Evolutionary conservation across 176 grass and related monocot species (phyloP), one percentile per base, ranked within the genome.

Genomic region (Oryza nivara): DNA sequence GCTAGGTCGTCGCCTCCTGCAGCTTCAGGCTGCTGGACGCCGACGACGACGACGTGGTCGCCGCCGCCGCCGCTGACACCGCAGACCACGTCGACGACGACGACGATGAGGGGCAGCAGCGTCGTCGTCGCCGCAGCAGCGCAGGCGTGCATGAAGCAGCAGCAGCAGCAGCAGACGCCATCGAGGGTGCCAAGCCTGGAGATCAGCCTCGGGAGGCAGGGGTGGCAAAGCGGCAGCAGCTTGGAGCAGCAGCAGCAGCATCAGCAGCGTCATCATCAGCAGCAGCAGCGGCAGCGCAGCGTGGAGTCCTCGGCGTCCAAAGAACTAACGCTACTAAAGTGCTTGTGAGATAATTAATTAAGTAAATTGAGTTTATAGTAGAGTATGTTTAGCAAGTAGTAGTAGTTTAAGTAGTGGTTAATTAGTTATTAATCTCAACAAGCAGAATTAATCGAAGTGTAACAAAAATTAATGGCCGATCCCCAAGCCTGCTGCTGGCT

Each of bases 171-270:
- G 78, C 35, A 41, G 74, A 78, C 54, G 67, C 12, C 47, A 32
- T 88, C 90, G 47, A 92, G 26, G 77, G 30, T 78, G 58, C 96
- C 96, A 61, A 87, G 79, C 88, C 90, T 99, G 79, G 96, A 99
- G 80, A 96, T 99, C 25, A 90, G 93, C 80, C 76, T 99, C 20
- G 96, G 96, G 70, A 89, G 93, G 65, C 89, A 92, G 35, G 93
- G 86, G n/a, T 96, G 93, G 93, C 92, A 99, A 71, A 86, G 82
- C 7, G 75, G 16, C 63, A 72, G 44, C 84, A 49, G 74, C 80
- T 54, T 20, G 54, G 17, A 84, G 20, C 2, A 28, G 1, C 36
- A 6, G 6, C 40, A 41, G 40, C 40, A 84, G 20, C 2, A 28
- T 28, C 36, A 6, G 6, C 40, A 41, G 40, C 40, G 7, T 7